Percentiles rank a stretch among this genome's conserved stretches.
These are phyloP conservation scores for Ramularia collo-cygni DNA, from an alignment of 2,329 filamentous ascomycete genomes.

Conservation along the genomic window DNA sequence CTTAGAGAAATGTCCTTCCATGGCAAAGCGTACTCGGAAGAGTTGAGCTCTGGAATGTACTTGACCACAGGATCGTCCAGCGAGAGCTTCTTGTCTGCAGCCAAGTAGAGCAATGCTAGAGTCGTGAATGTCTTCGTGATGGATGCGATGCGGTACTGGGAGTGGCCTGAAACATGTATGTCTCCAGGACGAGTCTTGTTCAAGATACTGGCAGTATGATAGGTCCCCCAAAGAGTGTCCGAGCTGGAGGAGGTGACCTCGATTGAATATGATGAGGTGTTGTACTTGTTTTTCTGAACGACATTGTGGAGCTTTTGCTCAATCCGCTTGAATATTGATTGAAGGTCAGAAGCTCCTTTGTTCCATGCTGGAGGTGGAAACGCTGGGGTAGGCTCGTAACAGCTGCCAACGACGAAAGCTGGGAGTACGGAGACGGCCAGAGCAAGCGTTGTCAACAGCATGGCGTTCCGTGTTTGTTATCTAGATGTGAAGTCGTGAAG, in stretches of 20 bases:
- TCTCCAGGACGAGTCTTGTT: slow-evolving; percentile 34
- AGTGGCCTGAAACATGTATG: slow-evolving; percentile 32
- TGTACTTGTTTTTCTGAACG: slow-evolving; percentile 26
- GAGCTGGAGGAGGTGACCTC: slow-evolving; percentile 34
- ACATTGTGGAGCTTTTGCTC: slow-evolving; percentile 21
- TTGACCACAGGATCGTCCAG: slow-evolving; percentile 41
- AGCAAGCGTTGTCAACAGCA: too few relatives aligned
- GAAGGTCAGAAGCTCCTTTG: slow-evolving; percentile 25
- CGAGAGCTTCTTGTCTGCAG: slow-evolving; percentile 44
- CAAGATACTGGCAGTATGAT: slow-evolving; percentile 33
- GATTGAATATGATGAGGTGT: slow-evolving; percentile 34
- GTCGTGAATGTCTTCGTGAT: slow-evolving; percentile 43
- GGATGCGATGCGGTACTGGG: slow-evolving; percentile 34
- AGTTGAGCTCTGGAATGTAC: slow-evolving; percentile 42
- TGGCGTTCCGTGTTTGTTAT: too few relatives aligned
- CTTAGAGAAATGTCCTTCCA: slow-evolving; percentile 40
- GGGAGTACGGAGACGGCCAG: too few relatives aligned
- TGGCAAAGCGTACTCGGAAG: slow-evolving; percentile 33
- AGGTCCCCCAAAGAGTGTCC: slow-evolving; percentile 32
- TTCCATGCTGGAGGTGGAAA: slow-evolving; percentile 31
- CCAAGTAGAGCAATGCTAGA: slow-evolving; percentile 48
- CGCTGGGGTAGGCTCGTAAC: slow-evolving; percentile 33
- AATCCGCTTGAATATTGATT: slow-evolving; percentile 29
- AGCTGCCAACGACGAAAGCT: slow-evolving; percentile 14
- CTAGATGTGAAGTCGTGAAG: too few relatives aligned